Evolutionary conservation across 1,284 basidiomycete genomes (phyloP).

Genomic region (Rhodofomes roseus): DNA sequence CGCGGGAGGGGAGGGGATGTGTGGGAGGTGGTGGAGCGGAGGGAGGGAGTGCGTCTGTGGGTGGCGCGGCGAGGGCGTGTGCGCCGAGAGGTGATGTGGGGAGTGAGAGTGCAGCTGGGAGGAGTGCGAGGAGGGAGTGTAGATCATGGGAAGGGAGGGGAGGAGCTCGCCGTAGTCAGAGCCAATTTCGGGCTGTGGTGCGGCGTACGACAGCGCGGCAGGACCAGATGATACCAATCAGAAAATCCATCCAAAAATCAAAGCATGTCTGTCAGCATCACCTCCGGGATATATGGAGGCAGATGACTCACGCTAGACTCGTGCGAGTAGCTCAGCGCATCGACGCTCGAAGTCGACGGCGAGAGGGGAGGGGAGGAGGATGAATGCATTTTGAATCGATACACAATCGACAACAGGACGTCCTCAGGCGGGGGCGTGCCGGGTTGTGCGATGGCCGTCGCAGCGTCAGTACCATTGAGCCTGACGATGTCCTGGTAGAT

Average conservation of each 20-base stretch:
- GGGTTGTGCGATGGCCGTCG: neutral
- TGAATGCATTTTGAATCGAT: slow-evolving; percentile 23
- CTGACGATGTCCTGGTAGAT: slow-evolving; percentile 51
- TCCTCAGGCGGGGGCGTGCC: slow-evolving; percentile 13
- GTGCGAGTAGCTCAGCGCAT: slow-evolving; percentile 20
- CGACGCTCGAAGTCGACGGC: slow-evolving; percentile 19
- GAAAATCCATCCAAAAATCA: neutral
- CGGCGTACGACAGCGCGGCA: neutral
- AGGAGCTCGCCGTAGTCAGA: slow-evolving; percentile 11
- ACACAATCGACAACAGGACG: slow-evolving; percentile 23
- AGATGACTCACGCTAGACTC: slow-evolving; percentile 22
- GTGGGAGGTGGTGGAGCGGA: neutral
- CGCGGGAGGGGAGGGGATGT: neutral
- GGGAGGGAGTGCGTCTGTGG: neutral
- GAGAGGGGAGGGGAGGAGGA: slow-evolving; percentile 21
- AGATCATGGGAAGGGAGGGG: neutral
- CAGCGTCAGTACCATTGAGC: slow-evolving; percentile 3
- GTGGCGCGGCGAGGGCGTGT: neutral
- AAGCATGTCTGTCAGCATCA: neutral
- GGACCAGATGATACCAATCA: neutral
- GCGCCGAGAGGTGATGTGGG: neutral
- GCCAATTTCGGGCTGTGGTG: slow-evolving; percentile 13
- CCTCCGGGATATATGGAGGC: neutral
- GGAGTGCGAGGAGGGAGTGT: neutral
- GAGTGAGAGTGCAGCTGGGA: neutral